Base-by-base conservation (phyloP, 805 yeast genomes). In the Pichia sporocuriosa region DNA sequence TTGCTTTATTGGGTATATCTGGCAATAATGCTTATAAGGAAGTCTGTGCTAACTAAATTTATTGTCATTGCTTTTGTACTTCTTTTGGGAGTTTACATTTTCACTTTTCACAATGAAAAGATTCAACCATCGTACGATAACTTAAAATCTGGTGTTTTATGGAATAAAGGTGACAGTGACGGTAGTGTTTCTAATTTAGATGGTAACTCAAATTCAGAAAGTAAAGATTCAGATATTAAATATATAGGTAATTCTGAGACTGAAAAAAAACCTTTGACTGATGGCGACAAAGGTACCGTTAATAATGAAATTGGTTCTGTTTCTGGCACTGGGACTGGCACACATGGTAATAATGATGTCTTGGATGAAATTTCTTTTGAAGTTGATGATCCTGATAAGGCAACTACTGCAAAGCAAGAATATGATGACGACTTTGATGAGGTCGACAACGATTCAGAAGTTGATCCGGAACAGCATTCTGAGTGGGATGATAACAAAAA, bases 391-490 rank as follows among this genome's bases (percentile, higher is more conserved):
- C 15, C 30, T 8, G 16, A n/a, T n/a, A n/a, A 7, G 4, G 15
- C 19, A 27, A 10, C 13, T 27, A 6, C 10, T n/a, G 30, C 13
- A 8, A 15, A 27, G 4, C 34, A 31, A 6, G 22, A 31, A 17
- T 31, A 31, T 17, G 15, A 16, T 22, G 20, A 26, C 9, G 6
- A 34, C 15, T 33, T 34, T 25, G 49, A 49, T 2, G 38, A 56
- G 8, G 68, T 32, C 12, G 37, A 23, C 27, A 23, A 21, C 7
- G 15, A 20, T 16, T 73, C 33, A 13, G 20, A 37, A n/a, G 13
- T 28, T 4, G 39, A 22, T 19, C 33, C 32, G 15, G 29, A 17
- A 29, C 13, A 16, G n/a, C 34, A 32, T 27, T 2, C 32, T 2
- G 36, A 32, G n/a, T 39, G 42, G 42, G 37, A 39, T 32, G 32